Evolutionary conservation across 495 filamentous ascomycete species (phyloP), one percentile per base, ranked within the genome.

Genomic region (Elasticomyces elasticus): DNA sequence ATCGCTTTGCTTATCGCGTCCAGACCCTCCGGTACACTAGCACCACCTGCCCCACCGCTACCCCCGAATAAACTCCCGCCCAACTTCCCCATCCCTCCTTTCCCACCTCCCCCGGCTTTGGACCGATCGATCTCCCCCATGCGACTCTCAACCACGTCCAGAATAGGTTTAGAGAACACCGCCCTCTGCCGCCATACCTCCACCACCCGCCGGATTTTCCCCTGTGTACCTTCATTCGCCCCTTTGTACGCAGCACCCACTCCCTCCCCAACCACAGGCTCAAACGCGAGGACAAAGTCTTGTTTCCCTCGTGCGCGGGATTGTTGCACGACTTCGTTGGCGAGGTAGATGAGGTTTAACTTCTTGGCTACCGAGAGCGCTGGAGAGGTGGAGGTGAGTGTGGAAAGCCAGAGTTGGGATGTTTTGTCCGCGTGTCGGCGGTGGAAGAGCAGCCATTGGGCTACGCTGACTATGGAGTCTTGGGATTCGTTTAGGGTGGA

Each of bases 361-460:
- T 87, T 81, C 68, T 95, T 96, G 45, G 81, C 79, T 33, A 85
- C 79, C 13, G 80, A 75, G n/a, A n/a, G n/a, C n/a, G n/a, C n/a
- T n/a, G n/a, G n/a, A n/a, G n/a, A n/a, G n/a, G n/a, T 96, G 31
- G 2, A 33, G 89, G 62, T 86, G 90, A 99, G 71, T 62, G 86
- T 81, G 56, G 89, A 82, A 30, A 94, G 72, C 94, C 92, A 97
- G 37, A 96, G 72, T 62, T 88, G 82, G 15, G 83, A 89, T 10
- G 87, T 95, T 38, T 84, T 80, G 51, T 92, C 83, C 52, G 94
- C 90, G 69, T 95, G 86, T 66, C 91, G 82, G 64, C 89, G 83
- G 71, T 99, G 89, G 67, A 97, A 99, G 85, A 97, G 89, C 52
- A 99, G 86, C 94, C 94, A 99, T 84, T 96, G 90, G 41, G 89